Evolutionary conservation across 2,329 filamentous ascomycete species (phyloP).

Genomic region (Cladosporium cucumerinum): DNA sequence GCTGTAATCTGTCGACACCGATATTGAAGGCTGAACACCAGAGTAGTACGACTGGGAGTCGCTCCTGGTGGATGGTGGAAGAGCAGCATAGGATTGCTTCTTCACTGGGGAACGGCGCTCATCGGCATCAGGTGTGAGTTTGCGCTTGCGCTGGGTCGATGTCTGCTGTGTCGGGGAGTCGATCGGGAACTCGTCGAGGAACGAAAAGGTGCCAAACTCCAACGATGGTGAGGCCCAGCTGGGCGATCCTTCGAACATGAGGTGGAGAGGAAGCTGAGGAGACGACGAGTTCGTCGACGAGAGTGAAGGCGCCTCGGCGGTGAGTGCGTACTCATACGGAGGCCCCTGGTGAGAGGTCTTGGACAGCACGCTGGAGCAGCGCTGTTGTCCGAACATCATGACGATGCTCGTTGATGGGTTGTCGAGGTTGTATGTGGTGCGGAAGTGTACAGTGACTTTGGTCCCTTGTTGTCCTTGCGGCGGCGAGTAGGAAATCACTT

Average conservation of each 20-base stretch:
- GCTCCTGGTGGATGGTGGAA: slow-evolving; percentile 35
- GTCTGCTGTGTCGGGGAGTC: slow-evolving; percentile 29
- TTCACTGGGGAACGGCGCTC: slow-evolving; percentile 45
- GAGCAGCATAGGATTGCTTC: slow-evolving; percentile 37
- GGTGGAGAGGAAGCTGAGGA: slow-evolving; percentile 55
- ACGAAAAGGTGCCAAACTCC: slow-evolving; percentile 61
- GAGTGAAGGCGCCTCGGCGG: slow-evolving; percentile 67
- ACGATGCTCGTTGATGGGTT: slow-evolving; percentile 50
- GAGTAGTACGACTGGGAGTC: slow-evolving; percentile 33
- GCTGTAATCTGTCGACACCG: slow-evolving; percentile 37
- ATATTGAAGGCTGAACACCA: slow-evolving; percentile 31
- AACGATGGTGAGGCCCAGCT: slow-evolving; percentile 42
- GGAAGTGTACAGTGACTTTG: slow-evolving; percentile 69
- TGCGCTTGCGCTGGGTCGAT: slow-evolving; percentile 48
- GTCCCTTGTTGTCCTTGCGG: slow-evolving; percentile 65
- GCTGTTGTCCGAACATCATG: slow-evolving; percentile 75
- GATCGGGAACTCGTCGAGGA: slow-evolving; percentile 35
- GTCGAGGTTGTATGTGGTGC: slow-evolving; percentile 71
- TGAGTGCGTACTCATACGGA: slow-evolving; percentile 67
- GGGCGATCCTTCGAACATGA: slow-evolving; percentile 50
- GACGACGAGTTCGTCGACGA: slow-evolving; percentile 54
- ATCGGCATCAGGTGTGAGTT: slow-evolving; percentile 52
- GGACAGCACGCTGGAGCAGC: slow-evolving; percentile 64
- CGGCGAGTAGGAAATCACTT: slow-evolving; percentile 69
- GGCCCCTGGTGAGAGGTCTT: slow-evolving; percentile 55